phyloP scores from a whole-genome alignment of 129 eudicot species.

The Chrysanthemum lavandulifolium region DNA sequence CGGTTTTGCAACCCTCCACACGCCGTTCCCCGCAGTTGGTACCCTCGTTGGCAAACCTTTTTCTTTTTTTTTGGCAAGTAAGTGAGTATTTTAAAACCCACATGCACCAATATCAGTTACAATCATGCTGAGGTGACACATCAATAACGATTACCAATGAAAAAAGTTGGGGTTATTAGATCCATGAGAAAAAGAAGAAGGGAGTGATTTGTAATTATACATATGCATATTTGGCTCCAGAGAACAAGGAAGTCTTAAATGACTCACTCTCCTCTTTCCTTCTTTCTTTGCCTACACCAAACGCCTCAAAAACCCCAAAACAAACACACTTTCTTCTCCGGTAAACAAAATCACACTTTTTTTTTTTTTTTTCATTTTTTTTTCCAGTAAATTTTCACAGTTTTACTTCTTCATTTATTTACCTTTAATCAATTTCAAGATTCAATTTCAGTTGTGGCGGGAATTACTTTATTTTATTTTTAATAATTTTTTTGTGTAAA shows the following conservation, averaged over 20 bases:
- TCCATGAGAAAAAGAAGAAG: not conserved
- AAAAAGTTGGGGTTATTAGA: no score
- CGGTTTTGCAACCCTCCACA: no score
- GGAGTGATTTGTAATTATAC: not conserved
- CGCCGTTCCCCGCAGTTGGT: no score
- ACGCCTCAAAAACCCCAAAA: not conserved
- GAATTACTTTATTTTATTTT: conserved; percentile 11
- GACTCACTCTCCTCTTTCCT: no score
- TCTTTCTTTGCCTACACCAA: conserved; percentile 17
- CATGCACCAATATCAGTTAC: no score
- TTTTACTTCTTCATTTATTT: not conserved
- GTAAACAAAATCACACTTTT: not conserved
- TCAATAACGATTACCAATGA: no score
- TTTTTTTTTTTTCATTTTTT: not conserved
- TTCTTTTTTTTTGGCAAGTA: no score
- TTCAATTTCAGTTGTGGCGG: conserved; percentile 37
- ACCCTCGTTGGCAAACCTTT: no score
- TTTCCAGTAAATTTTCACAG: not conserved
- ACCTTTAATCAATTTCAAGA: not conserved
- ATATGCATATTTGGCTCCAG: conserved; percentile 3
- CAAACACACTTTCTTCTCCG: not conserved
- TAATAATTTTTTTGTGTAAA: not conserved
- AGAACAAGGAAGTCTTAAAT: not conserved
- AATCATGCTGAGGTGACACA: no score
- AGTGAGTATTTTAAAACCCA: no score